Base-by-base conservation (phyloP, 1,284 basidiomycete species). In the Naganishia cerealis region DNA sequence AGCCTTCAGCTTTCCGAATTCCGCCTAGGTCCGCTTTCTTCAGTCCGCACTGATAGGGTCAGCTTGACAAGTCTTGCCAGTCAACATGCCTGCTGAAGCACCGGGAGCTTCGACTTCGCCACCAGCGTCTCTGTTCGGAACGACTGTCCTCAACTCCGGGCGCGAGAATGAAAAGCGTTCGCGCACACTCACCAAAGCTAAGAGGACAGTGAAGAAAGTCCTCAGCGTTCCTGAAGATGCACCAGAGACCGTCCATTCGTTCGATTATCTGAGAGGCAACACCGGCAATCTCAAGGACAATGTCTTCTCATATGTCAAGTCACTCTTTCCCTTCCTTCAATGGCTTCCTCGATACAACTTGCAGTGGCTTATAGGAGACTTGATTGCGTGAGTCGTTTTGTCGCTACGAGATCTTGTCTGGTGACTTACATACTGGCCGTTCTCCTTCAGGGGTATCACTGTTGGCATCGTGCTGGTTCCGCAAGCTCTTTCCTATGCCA, bases 401-500 rank as follows among this genome's bases (percentile, higher is more conserved):
- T 46, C 16, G 26, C 16, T 21, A 29, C 18, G 24, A 33, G 36
- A n/a, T 18, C 21, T 29, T 29, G 21, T 18, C 12, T 8, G 33
- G 6, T 50, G 4, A 15, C 58, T 43, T n/a, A 40, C 36, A 40
- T 33, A 33, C 29, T 6, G 29, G 29, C 16, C 21, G 4, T 8
- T 21, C 16, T 57, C 24, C 5, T 57, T 13, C 69, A 80, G 79
- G 65, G 83, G 92, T 66, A 81, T 95, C 56, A 96, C 93, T 0
- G 92, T 95, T 70, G 93, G 93, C 46, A 88, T 94, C 73, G 93
- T 96, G 7, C 83, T 94, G 33, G 91, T 95, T 10, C 93, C 93
- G 0, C 93, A 96, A 71, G 80, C 79, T 9, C 81, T 85, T 74
- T 84, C 84, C 5, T 86, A 86, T 72, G 81, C 79, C 70, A 82